Conservation (phyloP, 2,329 filamentous ascomycete genomes). For the Lachnellula occidentalis region DNA sequence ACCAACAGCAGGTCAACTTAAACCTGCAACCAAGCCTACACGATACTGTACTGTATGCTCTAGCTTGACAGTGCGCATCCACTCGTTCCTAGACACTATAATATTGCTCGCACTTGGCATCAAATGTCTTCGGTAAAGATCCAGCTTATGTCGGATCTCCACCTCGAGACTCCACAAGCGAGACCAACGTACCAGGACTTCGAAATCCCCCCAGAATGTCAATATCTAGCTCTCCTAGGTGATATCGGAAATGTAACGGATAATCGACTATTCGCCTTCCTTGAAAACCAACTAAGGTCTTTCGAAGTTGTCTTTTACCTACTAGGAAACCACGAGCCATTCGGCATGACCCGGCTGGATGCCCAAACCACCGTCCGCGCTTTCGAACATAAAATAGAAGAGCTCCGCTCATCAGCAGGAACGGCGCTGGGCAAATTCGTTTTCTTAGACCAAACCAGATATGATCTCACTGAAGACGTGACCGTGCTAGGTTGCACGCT, state of each 20-base stretch:
- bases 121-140: constrained; percentile 8
- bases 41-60: too few species aligned
- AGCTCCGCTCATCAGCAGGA: constrained; percentile 4
- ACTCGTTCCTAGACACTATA: too few species aligned
- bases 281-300: constrained; percentile 3
- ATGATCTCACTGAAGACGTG: constrained; percentile 33
- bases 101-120: too few species aligned
- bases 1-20: too few species aligned
- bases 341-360: constrained; percentile 2
- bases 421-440: constrained; percentile 27
- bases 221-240: constrained; percentile 9
- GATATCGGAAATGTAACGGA: constrained; percentile 8
- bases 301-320: constrained; percentile 9
- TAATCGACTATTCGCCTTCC: constrained; percentile 1
- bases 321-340: constrained; percentile 8
- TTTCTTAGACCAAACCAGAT: constrained; percentile 37
- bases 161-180: constrained; percentile 13
- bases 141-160: constrained; percentile 15
- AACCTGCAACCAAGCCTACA: too few species aligned
- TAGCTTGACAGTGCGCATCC: too few species aligned
- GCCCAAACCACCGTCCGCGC: constrained; percentile 1
- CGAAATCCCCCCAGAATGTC: constrained; percentile 9
- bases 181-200: constrained; percentile 10
- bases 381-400: constrained; percentile 9
- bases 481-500: constrained; percentile 44